These are phyloP conservation scores for Miscanthus lutarioriparius DNA, from an alignment of 176 grass and related monocot genomes.

Conservation along the genomic window DNA sequence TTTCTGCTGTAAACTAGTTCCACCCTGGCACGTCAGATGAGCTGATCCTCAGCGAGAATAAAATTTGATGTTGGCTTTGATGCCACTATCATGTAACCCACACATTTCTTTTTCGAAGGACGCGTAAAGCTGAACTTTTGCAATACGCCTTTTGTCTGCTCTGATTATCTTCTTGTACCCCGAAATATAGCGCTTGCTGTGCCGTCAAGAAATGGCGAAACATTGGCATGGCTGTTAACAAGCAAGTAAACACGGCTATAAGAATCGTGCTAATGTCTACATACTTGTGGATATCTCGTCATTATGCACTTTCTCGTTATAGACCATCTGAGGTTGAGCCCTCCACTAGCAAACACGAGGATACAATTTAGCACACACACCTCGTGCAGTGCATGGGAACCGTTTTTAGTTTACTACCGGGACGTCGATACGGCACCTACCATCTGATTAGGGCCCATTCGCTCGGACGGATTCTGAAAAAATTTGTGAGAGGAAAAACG, in stretches of 20 bases:
- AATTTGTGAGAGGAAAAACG: no score
- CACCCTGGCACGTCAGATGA: background rate
- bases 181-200: background rate
- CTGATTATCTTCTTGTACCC: background rate
- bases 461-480: no score
- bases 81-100: background rate
- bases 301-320: background rate
- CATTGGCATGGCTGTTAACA: background rate
- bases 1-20: conserved; percentile 29
- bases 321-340: background rate
- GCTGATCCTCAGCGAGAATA: conserved; percentile 30
- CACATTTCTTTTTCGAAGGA: background rate
- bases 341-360: background rate
- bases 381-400: background rate
- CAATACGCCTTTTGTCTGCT: background rate
- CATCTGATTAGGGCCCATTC: background rate
- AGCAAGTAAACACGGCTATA: background rate
- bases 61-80: conserved; percentile 10
- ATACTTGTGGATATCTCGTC: background rate
- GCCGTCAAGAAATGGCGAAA: background rate
- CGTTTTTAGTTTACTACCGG: background rate
- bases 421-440: background rate
- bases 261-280: background rate
- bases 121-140: background rate
- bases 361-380: background rate